These are phyloP conservation scores for Heliamphora exappendiculata DNA, from an alignment of 148 eudicot genomes.

Conservation along the genomic window DNA sequence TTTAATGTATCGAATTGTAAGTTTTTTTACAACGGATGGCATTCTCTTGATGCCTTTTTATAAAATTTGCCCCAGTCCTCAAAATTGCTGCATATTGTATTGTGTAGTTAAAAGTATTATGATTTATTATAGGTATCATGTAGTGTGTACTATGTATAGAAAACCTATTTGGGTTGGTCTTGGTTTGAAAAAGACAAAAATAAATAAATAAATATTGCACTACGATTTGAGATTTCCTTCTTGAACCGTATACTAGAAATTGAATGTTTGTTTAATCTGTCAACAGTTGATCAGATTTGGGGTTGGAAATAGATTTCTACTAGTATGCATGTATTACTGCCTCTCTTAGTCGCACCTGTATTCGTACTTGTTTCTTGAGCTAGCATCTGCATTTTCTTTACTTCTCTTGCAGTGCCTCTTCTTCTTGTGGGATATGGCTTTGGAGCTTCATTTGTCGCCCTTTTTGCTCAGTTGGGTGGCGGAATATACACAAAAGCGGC, in stretches of 20 bases:
- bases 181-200: not conserved
- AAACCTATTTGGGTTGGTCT: slow-evolving; percentile 1
- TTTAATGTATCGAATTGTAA: no score
- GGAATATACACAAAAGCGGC: slow-evolving; percentile 99
- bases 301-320: not conserved
- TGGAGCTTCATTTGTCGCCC: slow-evolving; percentile 99
- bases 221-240: not conserved
- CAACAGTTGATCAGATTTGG: not conserved
- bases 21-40: no score
- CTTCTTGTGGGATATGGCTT: slow-evolving; percentile 99
- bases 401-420: slow-evolving; percentile 76
- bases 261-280: not conserved
- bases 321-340: not conserved
- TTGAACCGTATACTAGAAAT: not conserved
- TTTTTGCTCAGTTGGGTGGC: slow-evolving; percentile 99
- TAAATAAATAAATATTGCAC: not conserved
- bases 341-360: not conserved
- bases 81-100: not conserved
- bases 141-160: not conserved
- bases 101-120: not conserved
- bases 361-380: not conserved
- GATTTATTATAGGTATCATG: not conserved
- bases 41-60: no score
- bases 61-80: no score
- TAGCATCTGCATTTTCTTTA: not conserved